Percentiles rank a stretch among this genome's conserved stretches.
Evolutionary conservation across 2,329 filamentous ascomycete species (phyloP).

Genomic region (Bipolaris victoriae): DNA sequence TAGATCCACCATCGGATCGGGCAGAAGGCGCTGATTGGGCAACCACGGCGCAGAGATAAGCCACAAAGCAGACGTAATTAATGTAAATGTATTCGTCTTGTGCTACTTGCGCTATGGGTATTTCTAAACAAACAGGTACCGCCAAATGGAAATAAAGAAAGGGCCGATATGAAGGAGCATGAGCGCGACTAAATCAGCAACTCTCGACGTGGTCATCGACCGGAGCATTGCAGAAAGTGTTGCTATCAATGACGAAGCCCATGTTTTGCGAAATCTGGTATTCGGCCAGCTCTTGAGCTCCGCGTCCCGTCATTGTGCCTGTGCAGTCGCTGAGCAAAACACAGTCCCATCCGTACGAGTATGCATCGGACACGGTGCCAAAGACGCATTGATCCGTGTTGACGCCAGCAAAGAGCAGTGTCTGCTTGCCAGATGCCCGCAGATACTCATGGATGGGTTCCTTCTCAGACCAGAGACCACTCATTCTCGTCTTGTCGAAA

Average conservation of each 20-base stretch:
- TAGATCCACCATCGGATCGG: slow-evolving; percentile 26
- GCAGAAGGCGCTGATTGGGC: slow-evolving; percentile 18
- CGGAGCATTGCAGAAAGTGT: slow-evolving; percentile 36
- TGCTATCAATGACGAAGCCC: slow-evolving; percentile 51
- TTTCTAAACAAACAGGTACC: slow-evolving; percentile 8
- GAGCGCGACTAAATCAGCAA: background rate
- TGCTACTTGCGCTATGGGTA: slow-evolving; percentile 11
- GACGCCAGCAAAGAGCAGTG: slow-evolving; percentile 51
- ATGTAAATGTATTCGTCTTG: slow-evolving; percentile 11
- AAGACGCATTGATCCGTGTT: slow-evolving; percentile 54
- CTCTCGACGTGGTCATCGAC: slow-evolving; percentile 13
- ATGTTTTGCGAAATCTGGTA: slow-evolving; percentile 53
- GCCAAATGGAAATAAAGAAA: background rate
- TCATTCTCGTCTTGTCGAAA: slow-evolving; percentile 54
- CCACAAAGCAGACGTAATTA: slow-evolving; percentile 6
- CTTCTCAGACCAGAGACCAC: slow-evolving; percentile 50
- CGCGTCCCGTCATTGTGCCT: slow-evolving; percentile 50
- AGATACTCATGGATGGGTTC: slow-evolving; percentile 52
- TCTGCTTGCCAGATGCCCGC: slow-evolving; percentile 50
- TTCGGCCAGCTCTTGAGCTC: slow-evolving; percentile 50
- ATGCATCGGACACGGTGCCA: slow-evolving; percentile 51
- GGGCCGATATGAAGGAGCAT: background rate
- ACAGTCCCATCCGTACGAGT: slow-evolving; percentile 52
- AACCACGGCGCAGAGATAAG: slow-evolving; percentile 7
- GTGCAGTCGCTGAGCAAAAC: slow-evolving; percentile 51